Evolutionary conservation across 441 rosid genomes (phyloP).

Genomic region (Erodium chrysanthum): DNA sequence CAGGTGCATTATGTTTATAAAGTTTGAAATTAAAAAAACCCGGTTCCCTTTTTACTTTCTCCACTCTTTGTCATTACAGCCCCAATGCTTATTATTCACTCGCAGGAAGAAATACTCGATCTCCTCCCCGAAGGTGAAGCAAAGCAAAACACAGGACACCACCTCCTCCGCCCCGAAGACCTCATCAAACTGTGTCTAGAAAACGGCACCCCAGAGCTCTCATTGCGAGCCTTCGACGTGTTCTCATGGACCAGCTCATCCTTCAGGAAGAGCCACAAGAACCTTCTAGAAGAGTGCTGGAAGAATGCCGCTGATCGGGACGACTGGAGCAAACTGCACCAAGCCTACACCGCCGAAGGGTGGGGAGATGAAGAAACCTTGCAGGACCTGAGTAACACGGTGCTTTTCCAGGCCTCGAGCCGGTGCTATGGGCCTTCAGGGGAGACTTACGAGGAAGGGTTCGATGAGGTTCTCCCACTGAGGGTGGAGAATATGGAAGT

Average conservation of each 20-base stretch:
- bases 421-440: constrained; percentile 60
- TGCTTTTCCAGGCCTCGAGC: constrained; percentile 65
- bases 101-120: constrained; percentile 57
- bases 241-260: constrained; percentile 85
- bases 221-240: constrained; percentile 61
- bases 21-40: background rate
- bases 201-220: constrained; percentile 38
- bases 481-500: constrained; percentile 39
- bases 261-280: constrained; percentile 52
- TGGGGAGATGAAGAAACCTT: constrained; percentile 81
- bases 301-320: constrained; percentile 68
- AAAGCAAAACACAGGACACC: constrained; percentile 27
- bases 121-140: constrained; percentile 30
- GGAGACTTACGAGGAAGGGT: constrained; percentile 59
- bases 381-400: constrained; percentile 46
- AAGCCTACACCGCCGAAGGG: constrained; percentile 54
- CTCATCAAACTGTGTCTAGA: constrained; percentile 59
- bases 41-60: background rate
- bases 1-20: constrained; percentile 40
- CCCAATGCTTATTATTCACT: constrained; percentile 14
- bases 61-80: background rate
- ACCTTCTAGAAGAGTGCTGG: constrained; percentile 82
- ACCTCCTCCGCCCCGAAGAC: constrained; percentile 57
- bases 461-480: constrained; percentile 51
- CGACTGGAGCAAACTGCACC: constrained; percentile 61